Percentiles rank a stretch among this genome's conserved stretches.
These are phyloP conservation scores for Pleomassaria siparia DNA, from an alignment of 2,329 filamentous ascomycete species.

Conservation along the genomic window DNA sequence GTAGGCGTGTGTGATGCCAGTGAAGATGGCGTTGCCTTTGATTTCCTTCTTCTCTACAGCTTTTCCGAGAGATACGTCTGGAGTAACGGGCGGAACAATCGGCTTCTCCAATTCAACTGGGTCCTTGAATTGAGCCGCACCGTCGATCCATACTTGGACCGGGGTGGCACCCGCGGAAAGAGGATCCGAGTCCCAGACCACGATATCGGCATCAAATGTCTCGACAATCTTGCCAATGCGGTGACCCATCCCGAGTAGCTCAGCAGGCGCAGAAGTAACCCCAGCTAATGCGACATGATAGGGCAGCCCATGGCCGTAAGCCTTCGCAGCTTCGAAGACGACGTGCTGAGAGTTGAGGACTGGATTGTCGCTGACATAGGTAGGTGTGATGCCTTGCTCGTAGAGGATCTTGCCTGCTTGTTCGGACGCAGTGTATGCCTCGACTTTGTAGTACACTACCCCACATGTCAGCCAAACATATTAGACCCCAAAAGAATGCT, in stretches of 20 bases:
- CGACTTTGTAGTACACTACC: conserved; percentile 67
- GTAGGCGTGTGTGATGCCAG: conserved; percentile 55
- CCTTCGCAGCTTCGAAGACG: conserved; percentile 58
- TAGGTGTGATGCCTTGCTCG: conserved; percentile 64
- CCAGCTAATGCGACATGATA: conserved; percentile 46
- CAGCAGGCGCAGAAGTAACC: conserved; percentile 45
- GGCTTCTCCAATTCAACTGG: conserved; percentile 26
- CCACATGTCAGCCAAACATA: neutral
- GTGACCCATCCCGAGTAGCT: conserved; percentile 43
- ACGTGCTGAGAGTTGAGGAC: conserved; percentile 71
- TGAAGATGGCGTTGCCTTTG: conserved; percentile 54
- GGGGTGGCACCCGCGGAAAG: conserved; percentile 44
- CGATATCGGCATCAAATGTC: conserved; percentile 47
- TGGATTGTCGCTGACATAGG: conserved; percentile 72
- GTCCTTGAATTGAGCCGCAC: conserved; percentile 53
- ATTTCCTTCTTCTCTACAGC: conserved; percentile 34
- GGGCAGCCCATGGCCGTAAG: conserved; percentile 45
- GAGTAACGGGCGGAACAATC: conserved; percentile 36
- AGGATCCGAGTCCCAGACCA: conserved; percentile 49
- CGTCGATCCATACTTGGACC: conserved; percentile 48
- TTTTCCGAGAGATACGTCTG: conserved; percentile 45
- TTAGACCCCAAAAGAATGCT: neutral
- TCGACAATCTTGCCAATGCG: conserved; percentile 45
- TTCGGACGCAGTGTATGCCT: conserved; percentile 66
- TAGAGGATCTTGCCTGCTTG: conserved; percentile 67